Base-by-base conservation (phyloP, 2,329 filamentous ascomycete species). In the Parastagonospora nodorum region DNA sequence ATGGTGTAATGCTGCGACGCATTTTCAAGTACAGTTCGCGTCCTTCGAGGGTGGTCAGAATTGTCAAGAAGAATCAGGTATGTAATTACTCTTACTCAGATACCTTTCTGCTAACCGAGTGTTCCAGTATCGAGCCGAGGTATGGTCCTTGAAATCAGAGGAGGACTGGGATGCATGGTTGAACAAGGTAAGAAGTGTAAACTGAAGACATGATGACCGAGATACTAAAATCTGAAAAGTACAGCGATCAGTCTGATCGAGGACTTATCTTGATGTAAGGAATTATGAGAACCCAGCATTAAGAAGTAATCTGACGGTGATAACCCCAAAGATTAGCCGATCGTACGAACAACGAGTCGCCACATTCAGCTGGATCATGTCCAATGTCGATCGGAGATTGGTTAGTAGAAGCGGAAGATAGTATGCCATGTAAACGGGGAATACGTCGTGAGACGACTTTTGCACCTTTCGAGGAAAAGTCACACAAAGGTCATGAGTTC, bases 241-340 rank as follows among this genome's bases (percentile, higher is more conserved):
- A 8, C 16, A 36, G 16, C 16, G 38, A n/a, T 29, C 19, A 19
- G 2, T 40, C 12, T n/a, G 50, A 46, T 40, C 40, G 35, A 15
- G 56, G 56, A 6, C 24, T 59, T 2, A 16, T 59, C n/a, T 29
- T 59, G 5, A 37, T 59, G 56, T 59, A 42, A 45, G 49, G 5
- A 35, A 3, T 35, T 9, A 2, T 5, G n/a, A 16, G 27, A 33
- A 9, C 45, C 8, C 19, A 24, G 9, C 11, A 8, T n/a, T 41
- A 9, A 29, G 14, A 4, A 8, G 12, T 24, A n/a, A 5, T 24
- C 45, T 32, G 42, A 37, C 28, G 6, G 3, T 10, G 24, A 12
- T 10, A 16, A 9, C 37, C 24, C 5, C 15, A 14, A 15, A 56
- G 51, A 28, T 38, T 54, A 15, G 51, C 55, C 10, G 51, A 55